Conservation (phyloP, 768 basidiomycete genomes). For the Tylopilus rubrobrunneus region DNA sequence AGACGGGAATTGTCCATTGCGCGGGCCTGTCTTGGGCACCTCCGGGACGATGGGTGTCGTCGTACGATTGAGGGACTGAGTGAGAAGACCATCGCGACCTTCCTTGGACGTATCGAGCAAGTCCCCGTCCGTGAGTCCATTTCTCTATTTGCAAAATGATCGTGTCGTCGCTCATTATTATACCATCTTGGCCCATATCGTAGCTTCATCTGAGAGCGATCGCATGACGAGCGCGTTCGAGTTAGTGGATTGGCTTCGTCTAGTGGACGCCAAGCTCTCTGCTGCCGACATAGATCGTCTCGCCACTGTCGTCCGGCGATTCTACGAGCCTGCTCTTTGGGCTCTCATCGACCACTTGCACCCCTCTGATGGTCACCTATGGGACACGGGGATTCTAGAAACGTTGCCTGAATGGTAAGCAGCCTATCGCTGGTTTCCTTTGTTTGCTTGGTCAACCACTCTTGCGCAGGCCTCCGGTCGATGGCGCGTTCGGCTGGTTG, state of each 20-base stretch:
- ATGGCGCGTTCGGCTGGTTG: slow-evolving; percentile 40
- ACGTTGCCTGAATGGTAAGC: slow-evolving; percentile 28
- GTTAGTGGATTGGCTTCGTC: slow-evolving; percentile 62
- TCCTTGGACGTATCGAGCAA: slow-evolving; percentile 42
- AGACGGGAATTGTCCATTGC: slow-evolving; percentile 44
- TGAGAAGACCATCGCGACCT: slow-evolving; percentile 33
- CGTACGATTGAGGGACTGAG: background rate
- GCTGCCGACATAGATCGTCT: slow-evolving; percentile 40
- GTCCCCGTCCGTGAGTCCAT: slow-evolving; percentile 44
- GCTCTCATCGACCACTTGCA: slow-evolving; percentile 42
- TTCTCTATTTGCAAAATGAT: background rate
- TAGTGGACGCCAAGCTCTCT: slow-evolving; percentile 36
- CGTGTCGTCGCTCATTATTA: background rate
- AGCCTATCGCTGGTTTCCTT: background rate
- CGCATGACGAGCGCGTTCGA: slow-evolving; percentile 45
- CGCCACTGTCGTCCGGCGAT: slow-evolving; percentile 33
- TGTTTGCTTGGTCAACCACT: background rate
- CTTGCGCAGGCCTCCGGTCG: slow-evolving; percentile 8
- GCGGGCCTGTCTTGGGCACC: slow-evolving; percentile 31
- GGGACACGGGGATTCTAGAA: slow-evolving; percentile 30
- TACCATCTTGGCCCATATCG: background rate
- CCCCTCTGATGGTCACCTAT: slow-evolving; percentile 41
- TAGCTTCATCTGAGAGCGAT: slow-evolving; percentile 37
- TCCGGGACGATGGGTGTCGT: slow-evolving; percentile 15
- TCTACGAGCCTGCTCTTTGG: slow-evolving; percentile 41